Evolutionary conservation across 2,329 filamentous ascomycete species (phyloP).

Genomic region (Acarospora socialis): DNA sequence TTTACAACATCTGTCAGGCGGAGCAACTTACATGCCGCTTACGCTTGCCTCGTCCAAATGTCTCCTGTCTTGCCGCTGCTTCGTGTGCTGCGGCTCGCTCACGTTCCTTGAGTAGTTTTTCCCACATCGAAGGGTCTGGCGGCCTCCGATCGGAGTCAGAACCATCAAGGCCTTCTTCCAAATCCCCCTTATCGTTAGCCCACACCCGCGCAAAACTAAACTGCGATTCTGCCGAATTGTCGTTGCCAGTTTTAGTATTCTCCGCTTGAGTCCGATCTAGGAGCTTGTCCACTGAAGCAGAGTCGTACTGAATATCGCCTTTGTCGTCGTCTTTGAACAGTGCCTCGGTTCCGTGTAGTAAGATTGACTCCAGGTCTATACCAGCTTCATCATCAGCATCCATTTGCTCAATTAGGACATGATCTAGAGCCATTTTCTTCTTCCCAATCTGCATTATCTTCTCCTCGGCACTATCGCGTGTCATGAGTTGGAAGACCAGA

Average conservation of each 20-base stretch:
- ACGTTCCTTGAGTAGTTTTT: conserved; percentile 71
- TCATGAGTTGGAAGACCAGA: conserved; percentile 88
- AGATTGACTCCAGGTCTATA: conserved; percentile 71
- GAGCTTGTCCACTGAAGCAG: conserved; percentile 69
- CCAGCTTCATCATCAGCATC: conserved; percentile 63
- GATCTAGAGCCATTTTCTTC: conserved; percentile 91
- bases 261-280: conserved; percentile 77
- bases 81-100: conserved; percentile 65
- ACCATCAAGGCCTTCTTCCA: conserved; percentile 47
- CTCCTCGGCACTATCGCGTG: conserved; percentile 76
- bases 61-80: conserved; percentile 52
- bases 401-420: conserved; percentile 86
- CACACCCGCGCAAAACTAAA: conserved; percentile 88
- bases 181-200: conserved; percentile 61
- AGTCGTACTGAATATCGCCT: conserved; percentile 67
- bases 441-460: conserved; percentile 92
- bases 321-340: conserved; percentile 62
- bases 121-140: conserved; percentile 65
- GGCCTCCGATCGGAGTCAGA: conserved; percentile 38
- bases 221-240: conserved; percentile 57
- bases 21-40: conserved; percentile 40
- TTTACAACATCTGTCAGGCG: too few relatives aligned
- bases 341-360: conserved; percentile 74
- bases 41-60: conserved; percentile 74
- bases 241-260: conserved; percentile 49